Base-by-base conservation (phyloP, 225 moss, liverwort and hornwort genomes). In the Bryum argenteum region DNA sequence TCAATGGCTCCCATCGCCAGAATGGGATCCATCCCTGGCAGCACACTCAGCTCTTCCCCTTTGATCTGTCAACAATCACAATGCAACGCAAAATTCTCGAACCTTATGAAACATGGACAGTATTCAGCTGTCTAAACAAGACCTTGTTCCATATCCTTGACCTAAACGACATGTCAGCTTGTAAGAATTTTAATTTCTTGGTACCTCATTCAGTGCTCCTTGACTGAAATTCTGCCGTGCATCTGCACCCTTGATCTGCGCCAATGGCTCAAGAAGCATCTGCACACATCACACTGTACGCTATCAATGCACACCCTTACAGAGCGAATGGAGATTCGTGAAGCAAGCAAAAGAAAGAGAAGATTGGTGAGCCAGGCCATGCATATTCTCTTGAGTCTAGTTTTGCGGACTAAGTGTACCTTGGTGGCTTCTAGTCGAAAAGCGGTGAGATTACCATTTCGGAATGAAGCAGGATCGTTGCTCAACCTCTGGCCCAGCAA, bases 21-120 rank as follows among this genome's bases (percentile, higher is more conserved):
- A 63, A 94, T 77, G 26, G 97, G 87, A 73, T 98, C 97, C 92
- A 98, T 89, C 58, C 97, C 97, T 71, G 97, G 97, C 65, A 98
- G 85, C 72, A 94, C 92, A 72, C 94, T 86, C 70, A 98, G 81
- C 79, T 98, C 97, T 75, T 92, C 94, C 33, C 91, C 88, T 67
- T 88, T 92, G 38, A 98, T 89, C 97, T 98, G 37, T 18, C 57
- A 38, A 63, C 6, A 72, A 55, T 23, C 21, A 37, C 18, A 54
- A 54, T 9, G 23, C 57, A 16, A 17, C 22, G 56, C 4, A 9
- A n/a, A 69, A 55, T 54, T 47, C 47, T 47, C 13, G 2, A 4
- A 47, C 16, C 16, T 11, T 10, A 10, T 61, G 18, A 57, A 22
- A 42, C 41, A 18, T 17, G 54, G 5, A 9, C 2, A 58, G 26